Percentiles rank a stretch among this genome's conserved stretches.
These are phyloP conservation scores for Phyllosticta ampelicida DNA, from an alignment of 2,329 filamentous ascomycete genomes.

Conservation along the genomic window DNA sequence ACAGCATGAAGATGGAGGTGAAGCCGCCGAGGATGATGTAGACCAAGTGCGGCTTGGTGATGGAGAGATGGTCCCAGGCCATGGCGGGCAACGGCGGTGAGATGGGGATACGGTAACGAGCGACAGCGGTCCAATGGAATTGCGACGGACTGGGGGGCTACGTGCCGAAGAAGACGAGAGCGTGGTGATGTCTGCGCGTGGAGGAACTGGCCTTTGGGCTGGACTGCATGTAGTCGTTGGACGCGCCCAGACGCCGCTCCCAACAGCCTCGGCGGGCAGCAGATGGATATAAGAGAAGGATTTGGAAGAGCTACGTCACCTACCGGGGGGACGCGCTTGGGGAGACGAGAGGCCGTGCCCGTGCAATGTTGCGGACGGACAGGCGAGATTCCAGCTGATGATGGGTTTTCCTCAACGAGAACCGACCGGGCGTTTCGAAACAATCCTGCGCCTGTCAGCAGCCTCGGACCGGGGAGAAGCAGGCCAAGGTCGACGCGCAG, in stretches of 20 bases:
- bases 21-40: conserved; percentile 98
- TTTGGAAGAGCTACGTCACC: neutral
- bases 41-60: conserved; percentile 93
- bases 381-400: neutral
- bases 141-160: conserved; percentile 12
- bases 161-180: conserved; percentile 17
- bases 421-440: neutral
- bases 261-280: conserved; percentile 2
- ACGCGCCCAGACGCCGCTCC: conserved; percentile 42
- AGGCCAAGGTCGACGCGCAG: neutral
- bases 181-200: conserved; percentile 13
- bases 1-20: conserved; percentile 96
- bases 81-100: conserved; percentile 32
- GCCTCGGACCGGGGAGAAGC: neutral
- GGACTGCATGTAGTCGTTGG: conserved; percentile 35
- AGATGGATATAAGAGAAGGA: neutral
- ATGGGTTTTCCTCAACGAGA: neutral
- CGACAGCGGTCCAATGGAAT: conserved; percentile 2
- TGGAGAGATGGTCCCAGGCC: conserved; percentile 70
- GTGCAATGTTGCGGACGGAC: neutral
- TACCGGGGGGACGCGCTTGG: neutral
- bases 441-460: neutral
- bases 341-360: neutral
- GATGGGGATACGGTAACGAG: conserved; percentile 1
- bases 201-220: conserved; percentile 16